Evolutionary conservation across 129 eudicot genomes (phyloP).

Genomic region (Centella asiatica): DNA sequence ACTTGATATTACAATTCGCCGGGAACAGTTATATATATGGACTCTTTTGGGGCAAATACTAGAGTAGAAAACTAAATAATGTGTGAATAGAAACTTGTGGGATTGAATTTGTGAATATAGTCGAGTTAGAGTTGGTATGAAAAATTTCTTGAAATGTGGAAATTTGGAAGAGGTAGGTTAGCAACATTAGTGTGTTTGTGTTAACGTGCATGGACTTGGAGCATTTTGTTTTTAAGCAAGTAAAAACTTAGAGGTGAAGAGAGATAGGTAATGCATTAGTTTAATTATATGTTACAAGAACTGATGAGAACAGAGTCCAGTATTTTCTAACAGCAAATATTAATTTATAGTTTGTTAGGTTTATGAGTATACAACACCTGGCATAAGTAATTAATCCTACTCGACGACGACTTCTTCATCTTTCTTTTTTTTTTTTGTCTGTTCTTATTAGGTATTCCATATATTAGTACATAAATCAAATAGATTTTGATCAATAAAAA

Average conservation of each 20-base stretch:
- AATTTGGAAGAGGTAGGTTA: slow-evolving; percentile 27
- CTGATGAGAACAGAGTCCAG: neutral
- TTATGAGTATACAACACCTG: neutral
- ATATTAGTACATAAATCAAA: too few species aligned
- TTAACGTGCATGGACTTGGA: slow-evolving; percentile 18
- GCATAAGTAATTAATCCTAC: neutral
- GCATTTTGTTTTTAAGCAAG: slow-evolving; percentile 12
- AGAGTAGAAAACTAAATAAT: neutral
- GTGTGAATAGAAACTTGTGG: slow-evolving; percentile 22
- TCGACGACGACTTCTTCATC: neutral
- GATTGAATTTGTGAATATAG: neutral
- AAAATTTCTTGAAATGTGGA: neutral
- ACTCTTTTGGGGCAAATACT: too few species aligned
- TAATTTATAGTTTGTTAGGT: slow-evolving; percentile 8
- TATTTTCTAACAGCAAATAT: neutral
- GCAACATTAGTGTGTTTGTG: slow-evolving; percentile 17
- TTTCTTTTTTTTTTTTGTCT: neutral
- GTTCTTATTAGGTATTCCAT: too few species aligned
- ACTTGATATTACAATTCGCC: neutral
- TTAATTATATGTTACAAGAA: too few species aligned
- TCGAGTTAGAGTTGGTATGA: slow-evolving; percentile 28
- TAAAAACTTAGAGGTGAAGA: neutral
- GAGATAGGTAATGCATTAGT: neutral
- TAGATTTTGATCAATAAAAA: too few species aligned
- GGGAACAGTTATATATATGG: neutral